Evolutionary conservation across 2,329 filamentous ascomycete species (phyloP), one percentile per base, ranked within the genome.

Genomic region (Aspergillus intermedius): DNA sequence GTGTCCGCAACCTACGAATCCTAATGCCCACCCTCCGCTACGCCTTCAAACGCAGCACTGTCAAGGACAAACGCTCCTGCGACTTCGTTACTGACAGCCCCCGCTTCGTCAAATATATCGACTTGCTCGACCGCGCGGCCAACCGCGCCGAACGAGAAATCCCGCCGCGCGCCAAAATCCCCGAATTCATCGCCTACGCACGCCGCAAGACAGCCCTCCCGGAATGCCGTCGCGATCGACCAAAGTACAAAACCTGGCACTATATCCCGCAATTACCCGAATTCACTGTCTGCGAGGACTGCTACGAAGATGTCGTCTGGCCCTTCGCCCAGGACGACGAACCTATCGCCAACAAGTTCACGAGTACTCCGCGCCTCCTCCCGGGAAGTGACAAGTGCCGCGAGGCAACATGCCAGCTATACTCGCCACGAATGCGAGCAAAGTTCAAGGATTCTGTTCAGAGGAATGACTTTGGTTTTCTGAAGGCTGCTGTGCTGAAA

Each of bases 221-320:
- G 3, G 81, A 88, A 61, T 94, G 88, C 62, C 73, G 74, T 17
- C 77, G 81, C 30, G 82, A 87, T 61, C 78, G 75, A n/a, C 75
- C 81, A 4, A 68, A 86, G 2, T 66, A 74, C n/a, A 77, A 81
- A 47, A 78, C 76, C 10, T 96, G 91, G 91, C 84, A 94, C 65
- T 83, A 80, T 48, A 88, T 94, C 65, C 81, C 86, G 1, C 75
- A 80, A 12, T 72, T 94, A 0, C 87, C 86, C 0, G 80, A 90
- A 43, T 82, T 95, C 59, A 89, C 86, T 1, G 84, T 95, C 3
- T 97, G 91, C 67, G 82, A 87, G 54, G 88, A 91, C 66, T 97
- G 91, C 66, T 95, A 87, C 64, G 80, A 88, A 13, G 83, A 88
- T 19, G 79, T 88, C 1, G 81, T 95, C n/a, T 81, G 79, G 67